Evolutionary conservation across 1,284 basidiomycete species (phyloP).

Genomic region (Porodaedalea pini): DNA sequence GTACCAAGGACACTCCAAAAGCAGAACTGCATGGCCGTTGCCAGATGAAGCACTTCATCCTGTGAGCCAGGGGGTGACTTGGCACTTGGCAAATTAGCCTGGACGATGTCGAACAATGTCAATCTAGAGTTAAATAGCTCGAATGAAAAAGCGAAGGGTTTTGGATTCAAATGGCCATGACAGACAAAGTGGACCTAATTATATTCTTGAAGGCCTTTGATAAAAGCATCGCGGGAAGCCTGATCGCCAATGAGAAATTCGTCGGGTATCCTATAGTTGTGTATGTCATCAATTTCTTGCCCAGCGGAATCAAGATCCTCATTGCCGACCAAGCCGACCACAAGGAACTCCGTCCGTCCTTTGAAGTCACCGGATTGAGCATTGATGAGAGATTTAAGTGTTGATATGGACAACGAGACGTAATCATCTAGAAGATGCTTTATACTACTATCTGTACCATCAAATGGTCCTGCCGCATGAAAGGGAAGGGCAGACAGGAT

Average conservation of each 20-base stretch:
- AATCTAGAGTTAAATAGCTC: not conserved
- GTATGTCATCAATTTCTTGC: not conserved
- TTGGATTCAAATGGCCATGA: not conserved
- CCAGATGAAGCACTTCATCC: constrained; percentile 36
- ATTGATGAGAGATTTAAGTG: constrained; percentile 32
- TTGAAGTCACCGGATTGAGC: constrained; percentile 2
- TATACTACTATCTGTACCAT: not conserved
- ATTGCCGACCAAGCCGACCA: not conserved
- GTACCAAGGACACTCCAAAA: constrained; percentile 38
- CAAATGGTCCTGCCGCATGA: constrained; percentile 26
- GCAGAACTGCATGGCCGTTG: constrained; percentile 33
- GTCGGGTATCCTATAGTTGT: not conserved
- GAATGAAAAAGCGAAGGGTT: not conserved
- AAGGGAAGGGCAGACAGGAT: constrained; percentile 35
- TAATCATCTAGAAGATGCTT: constrained; percentile 29
- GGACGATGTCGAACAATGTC: constrained; percentile 30
- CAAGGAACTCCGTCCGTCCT: not conserved
- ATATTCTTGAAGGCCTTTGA: not conserved
- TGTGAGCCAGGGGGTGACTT: constrained; percentile 24
- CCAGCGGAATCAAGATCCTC: not conserved
- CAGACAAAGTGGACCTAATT: not conserved
- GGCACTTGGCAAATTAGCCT: constrained; percentile 26
- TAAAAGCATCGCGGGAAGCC: not conserved
- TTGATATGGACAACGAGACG: constrained; percentile 39
- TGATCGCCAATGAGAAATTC: not conserved